Evolutionary conservation across 495 filamentous ascomycete species (phyloP), one percentile per base, ranked within the genome.

Genomic region (Immersiella caudata): DNA sequence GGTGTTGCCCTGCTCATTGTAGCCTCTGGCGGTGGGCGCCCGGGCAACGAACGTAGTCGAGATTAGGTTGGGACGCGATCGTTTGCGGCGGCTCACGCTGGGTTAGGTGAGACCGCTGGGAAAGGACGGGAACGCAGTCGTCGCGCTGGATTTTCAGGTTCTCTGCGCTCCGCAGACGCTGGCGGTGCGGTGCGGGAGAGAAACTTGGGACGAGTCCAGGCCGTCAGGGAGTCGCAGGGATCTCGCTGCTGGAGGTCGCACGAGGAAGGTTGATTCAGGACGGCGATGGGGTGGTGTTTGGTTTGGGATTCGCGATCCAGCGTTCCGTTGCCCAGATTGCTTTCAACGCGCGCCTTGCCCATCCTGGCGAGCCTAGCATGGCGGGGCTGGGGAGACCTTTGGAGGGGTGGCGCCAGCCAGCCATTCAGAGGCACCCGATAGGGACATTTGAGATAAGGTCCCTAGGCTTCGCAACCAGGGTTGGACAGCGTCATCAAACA

Each of bases 1-100:
- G 76, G 79, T 16, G 72, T 79, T 60, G 71, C 64, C 62, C 64
- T 68, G 71, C 64, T 72, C 71, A 73, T 76, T 58, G 52, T 72
- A 70, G 26, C 1, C 3, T 25, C 40, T 36, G n/a, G 62, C 14
- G 60, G 68, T 36, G 66, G 26, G 36, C 70, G 72, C 56, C 27
- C 18, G 27, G n/a, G 27, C 20, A 33, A 1, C 18, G 46, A 18
- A 25, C 46, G 61, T 6, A 11, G 21, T 69, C 66, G 46, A 57
- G 14, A 59, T 36, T n/a, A 18, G 46, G 61, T n/a, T 9, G 0
- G 25, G 1, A 16, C 6, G 46, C 54, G 2, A 9, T 59, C 24
- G 56, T 14, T 52, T 18, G 16, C 21, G 52, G 21, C 52, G 52
- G 7, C 40, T 46, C 40, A 33, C 29, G 40, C 40, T 46, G 40